Evolutionary conservation across 2,329 filamentous ascomycete species (phyloP).

Genomic region (Alternaria sp.): DNA sequence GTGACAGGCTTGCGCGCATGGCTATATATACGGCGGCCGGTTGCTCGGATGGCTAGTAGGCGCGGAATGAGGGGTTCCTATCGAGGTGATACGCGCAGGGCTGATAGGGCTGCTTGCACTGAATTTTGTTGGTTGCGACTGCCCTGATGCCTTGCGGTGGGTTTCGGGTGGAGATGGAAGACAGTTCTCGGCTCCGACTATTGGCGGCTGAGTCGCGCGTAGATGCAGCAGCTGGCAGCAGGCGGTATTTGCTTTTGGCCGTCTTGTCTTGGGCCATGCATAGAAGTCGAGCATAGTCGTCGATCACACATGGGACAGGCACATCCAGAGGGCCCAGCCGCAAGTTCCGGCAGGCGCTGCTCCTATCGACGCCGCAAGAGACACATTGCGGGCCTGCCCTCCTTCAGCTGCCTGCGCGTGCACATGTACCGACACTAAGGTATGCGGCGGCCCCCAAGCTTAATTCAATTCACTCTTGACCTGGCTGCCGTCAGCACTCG

Average conservation of each 20-base stretch:
- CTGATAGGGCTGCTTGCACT: background rate
- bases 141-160: background rate
- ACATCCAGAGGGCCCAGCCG: constrained; percentile 12
- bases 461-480: constrained; percentile 2
- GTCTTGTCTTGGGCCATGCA: background rate
- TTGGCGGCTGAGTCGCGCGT: background rate
- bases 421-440: constrained; percentile 24
- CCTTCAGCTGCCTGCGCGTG: constrained; percentile 22
- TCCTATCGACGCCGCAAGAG: constrained; percentile 9
- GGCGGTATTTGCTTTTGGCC: constrained; percentile 4
- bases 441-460: constrained; percentile 22
- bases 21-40: background rate
- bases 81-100: background rate
- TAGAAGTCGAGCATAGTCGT: background rate
- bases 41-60: background rate
- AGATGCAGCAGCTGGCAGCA: constrained; percentile 1
- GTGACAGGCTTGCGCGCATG: constrained; percentile 4
- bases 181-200: background rate
- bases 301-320: background rate
- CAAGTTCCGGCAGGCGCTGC: constrained; percentile 15
- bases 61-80: background rate
- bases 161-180: background rate
- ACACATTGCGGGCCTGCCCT: constrained; percentile 22
- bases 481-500: background rate
- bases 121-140: background rate